phyloP scores from a whole-genome alignment of 371 early-diverging fungal species.

The Mortierella sp. region DNA sequence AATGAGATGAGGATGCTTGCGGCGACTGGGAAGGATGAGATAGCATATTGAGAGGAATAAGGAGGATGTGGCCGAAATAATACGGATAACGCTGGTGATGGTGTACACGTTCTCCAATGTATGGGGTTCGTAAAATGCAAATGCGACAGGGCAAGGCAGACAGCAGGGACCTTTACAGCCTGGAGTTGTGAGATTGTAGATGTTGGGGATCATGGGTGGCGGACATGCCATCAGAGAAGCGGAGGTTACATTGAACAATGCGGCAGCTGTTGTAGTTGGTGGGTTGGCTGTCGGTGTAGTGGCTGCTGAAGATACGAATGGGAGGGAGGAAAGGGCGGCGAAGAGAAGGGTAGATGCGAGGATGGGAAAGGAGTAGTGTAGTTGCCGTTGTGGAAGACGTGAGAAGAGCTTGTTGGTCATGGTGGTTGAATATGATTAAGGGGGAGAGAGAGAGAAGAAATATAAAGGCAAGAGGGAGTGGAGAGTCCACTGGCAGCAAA shows the following conservation, averaged over 20 bases:
- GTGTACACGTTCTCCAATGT: not conserved
- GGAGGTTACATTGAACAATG: not conserved
- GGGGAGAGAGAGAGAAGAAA: not conserved
- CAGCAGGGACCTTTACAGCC: constrained; percentile 22
- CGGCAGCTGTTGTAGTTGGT: not conserved
- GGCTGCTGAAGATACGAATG: not conserved
- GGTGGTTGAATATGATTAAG: not conserved
- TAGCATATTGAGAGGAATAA: constrained; percentile 26
- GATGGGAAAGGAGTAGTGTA: not conserved
- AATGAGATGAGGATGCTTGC: constrained; percentile 48
- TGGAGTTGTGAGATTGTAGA: not conserved
- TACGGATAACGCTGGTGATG: constrained; percentile 25
- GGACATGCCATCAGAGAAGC: constrained; percentile 5
- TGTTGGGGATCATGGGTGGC: constrained; percentile 20
- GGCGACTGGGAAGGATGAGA: constrained; percentile 37
- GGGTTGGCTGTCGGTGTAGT: not conserved
- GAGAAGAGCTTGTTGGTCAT: not conserved
- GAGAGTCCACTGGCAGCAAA: not conserved
- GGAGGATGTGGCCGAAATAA: constrained; percentile 15
- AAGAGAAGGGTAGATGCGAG: not conserved
- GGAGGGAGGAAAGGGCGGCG: not conserved
- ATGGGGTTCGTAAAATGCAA: constrained; percentile 34
- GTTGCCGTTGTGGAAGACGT: not conserved
- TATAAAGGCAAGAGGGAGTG: not conserved
- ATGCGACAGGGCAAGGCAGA: constrained; percentile 40